Evolutionary conservation across 1,284 basidiomycete genomes (phyloP), one percentile per base, ranked within the genome.

Genomic region (Trametes sp.): DNA sequence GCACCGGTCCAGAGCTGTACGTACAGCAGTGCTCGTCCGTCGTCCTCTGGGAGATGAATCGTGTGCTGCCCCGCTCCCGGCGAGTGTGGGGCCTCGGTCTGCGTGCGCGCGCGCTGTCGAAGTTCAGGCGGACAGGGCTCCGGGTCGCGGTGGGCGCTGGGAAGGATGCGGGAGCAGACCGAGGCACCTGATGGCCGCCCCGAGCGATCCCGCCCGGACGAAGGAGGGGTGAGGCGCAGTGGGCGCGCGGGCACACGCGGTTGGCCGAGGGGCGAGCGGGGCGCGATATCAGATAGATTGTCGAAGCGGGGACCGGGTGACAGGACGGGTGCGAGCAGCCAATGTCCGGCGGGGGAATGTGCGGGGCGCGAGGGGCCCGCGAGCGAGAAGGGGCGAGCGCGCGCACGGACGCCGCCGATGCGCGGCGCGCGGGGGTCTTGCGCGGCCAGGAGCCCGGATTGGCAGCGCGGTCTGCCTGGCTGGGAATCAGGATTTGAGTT

Each of bases 401-500:
- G 50, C 50, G 54, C 53, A 46, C 54, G 44, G 24, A 28, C 29
- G 38, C 44, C 26, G 29, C 21, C 33, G 57, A 46, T 52, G 53
- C 48, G 53, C n/a, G 41, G 41, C 33, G 58, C 29, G 33, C 44
- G 58, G 58, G 33, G 44, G 9, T 38, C 52, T 36, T 28, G 57
- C 31, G 49, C 29, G 26, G 13, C 26, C 23, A 21, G n/a, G 21
- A 23, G 57, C n/a, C 31, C 13, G 42, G 51, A 56, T 49, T 53
- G 57, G 57, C 51, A 57, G 49, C 28, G 45, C 26, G 36, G 33
- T 19, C 33, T 21, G 10, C 57, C 58, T 33, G 26, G 13, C 23
- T 35, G 55, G 56, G 61, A 11, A 58, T 49, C 44, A 51, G 46
- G 44, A 31, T 63, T 66, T 49, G 62, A 63, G 65, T 66, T 66